Evolutionary conservation across 2,329 filamentous ascomycete genomes (phyloP).

Genomic region (Sporothrix inflata): DNA sequence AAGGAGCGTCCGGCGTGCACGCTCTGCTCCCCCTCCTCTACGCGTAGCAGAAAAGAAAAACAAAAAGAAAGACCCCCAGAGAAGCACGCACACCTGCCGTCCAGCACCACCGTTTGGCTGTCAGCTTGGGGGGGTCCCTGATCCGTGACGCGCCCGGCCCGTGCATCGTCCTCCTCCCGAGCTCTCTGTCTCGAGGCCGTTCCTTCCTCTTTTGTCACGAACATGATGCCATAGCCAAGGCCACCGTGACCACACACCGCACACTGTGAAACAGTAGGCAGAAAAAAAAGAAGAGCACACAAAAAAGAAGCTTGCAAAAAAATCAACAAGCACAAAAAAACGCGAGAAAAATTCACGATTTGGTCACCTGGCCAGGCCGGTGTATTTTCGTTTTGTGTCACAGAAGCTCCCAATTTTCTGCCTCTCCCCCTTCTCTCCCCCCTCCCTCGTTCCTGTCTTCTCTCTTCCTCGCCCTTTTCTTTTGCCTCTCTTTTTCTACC

Average conservation of each 20-base stretch:
- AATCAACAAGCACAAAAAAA: no score
- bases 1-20: neutral
- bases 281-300: neutral
- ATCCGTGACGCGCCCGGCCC: conserved; percentile 3
- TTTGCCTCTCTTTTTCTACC: neutral
- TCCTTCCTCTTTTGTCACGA: conserved; percentile 17
- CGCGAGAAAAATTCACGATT: no score
- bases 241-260: neutral
- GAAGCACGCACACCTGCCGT: neutral
- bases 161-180: neutral
- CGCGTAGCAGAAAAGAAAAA: neutral
- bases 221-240: neutral
- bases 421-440: neutral
- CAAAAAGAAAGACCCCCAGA: neutral
- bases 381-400: neutral
- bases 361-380: neutral
- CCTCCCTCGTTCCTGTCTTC: neutral
- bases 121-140: neutral
- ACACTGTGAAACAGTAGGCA: neutral
- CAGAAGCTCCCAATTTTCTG: neutral
- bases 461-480: neutral
- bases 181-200: neutral
- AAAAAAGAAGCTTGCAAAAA: no score
- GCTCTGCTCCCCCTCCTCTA: neutral
- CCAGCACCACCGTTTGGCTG: neutral